Evolutionary conservation across 805 yeast species (phyloP).

Genomic region (Starmerella stellata): DNA sequence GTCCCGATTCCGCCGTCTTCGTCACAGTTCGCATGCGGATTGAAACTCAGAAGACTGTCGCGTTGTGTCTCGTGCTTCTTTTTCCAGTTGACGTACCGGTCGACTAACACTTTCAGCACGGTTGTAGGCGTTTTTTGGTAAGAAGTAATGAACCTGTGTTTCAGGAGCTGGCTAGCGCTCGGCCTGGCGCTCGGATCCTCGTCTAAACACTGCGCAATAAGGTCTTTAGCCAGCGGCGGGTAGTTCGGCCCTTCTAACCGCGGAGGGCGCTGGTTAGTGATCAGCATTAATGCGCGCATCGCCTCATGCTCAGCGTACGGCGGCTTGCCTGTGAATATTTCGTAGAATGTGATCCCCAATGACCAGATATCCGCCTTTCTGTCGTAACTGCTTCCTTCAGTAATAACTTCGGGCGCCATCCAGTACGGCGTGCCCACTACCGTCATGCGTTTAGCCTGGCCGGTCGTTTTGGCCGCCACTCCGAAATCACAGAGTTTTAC

Average conservation of each 20-base stretch:
- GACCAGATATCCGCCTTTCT: slow-evolving; percentile 97
- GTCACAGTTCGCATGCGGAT: slow-evolving; percentile 16
- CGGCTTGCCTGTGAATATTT: slow-evolving; percentile 91
- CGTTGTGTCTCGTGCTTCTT: slow-evolving; percentile 32
- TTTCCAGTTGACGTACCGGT: slow-evolving; percentile 37
- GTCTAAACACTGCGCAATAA: slow-evolving; percentile 79
- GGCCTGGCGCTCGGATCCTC: slow-evolving; percentile 84
- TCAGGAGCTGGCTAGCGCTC: slow-evolving; percentile 64
- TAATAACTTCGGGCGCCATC: slow-evolving; percentile 41
- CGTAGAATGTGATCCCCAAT: slow-evolving; percentile 81
- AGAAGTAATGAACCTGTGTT: slow-evolving; percentile 50
- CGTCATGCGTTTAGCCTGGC: slow-evolving; percentile 58
- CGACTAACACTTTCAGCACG: slow-evolving; percentile 52
- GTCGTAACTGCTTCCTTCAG: slow-evolving; percentile 28
- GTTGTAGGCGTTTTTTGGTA: slow-evolving; percentile 44
- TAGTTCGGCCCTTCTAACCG: slow-evolving; percentile 80
- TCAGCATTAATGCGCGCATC: slow-evolving; percentile 80
- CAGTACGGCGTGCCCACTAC: slow-evolving; percentile 52
- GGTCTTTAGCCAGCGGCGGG: slow-evolving; percentile 58
- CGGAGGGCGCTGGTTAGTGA: slow-evolving; percentile 86
- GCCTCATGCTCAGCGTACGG: slow-evolving; percentile 95
- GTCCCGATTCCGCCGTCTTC: slow-evolving; percentile 23
- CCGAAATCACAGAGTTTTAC: slow-evolving; percentile 95
- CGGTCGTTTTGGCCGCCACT: slow-evolving; percentile 77
- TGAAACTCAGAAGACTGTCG: slow-evolving; percentile 23